Conservation (phyloP, 2,329 filamentous ascomycete species). For the Fusarium sp. region DNA sequence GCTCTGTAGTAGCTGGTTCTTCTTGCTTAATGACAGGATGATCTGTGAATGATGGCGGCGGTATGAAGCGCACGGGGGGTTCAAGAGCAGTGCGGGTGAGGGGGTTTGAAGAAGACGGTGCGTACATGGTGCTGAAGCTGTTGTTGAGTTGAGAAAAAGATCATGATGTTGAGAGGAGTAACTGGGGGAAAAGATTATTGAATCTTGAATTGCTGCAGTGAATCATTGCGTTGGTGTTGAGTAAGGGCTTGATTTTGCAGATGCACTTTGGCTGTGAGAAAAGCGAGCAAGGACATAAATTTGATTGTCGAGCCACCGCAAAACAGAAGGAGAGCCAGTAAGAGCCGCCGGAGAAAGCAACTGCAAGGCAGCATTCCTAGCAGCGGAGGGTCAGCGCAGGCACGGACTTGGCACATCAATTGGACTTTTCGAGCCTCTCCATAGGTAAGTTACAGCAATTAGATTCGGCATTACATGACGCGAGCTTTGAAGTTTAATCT, state of each 20-base stretch:
- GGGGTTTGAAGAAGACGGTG: not conserved
- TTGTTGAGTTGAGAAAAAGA: not conserved
- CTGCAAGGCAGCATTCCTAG: not conserved
- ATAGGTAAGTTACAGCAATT: no score
- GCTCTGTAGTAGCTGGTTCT: not conserved
- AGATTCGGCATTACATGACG: not conserved
- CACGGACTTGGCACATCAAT: not conserved
- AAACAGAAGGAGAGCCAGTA: rapidly evolving
- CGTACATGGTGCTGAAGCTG: not conserved
- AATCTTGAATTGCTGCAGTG: not conserved
- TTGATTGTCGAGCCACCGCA: not conserved
- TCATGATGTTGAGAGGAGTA: not conserved
- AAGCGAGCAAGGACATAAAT: no score
- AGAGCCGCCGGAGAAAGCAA: not conserved
- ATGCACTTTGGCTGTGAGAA: rapidly evolving
- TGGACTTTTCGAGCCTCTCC: no score
- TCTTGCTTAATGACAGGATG: constrained; percentile 10
- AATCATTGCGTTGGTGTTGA: constrained; percentile 5
- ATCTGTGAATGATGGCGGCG: not conserved
- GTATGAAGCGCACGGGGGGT: constrained; percentile 5
- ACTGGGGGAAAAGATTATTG: rapidly evolving
- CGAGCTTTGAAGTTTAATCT: no score
- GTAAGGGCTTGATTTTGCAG: no score
- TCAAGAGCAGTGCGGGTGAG: not conserved
- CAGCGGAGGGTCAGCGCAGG: not conserved